Percentiles rank a stretch among this genome's conserved stretches.
These are phyloP conservation scores for Ustilago esculenta DNA, from an alignment of 1,284 basidiomycete genomes.

Conservation along the genomic window DNA sequence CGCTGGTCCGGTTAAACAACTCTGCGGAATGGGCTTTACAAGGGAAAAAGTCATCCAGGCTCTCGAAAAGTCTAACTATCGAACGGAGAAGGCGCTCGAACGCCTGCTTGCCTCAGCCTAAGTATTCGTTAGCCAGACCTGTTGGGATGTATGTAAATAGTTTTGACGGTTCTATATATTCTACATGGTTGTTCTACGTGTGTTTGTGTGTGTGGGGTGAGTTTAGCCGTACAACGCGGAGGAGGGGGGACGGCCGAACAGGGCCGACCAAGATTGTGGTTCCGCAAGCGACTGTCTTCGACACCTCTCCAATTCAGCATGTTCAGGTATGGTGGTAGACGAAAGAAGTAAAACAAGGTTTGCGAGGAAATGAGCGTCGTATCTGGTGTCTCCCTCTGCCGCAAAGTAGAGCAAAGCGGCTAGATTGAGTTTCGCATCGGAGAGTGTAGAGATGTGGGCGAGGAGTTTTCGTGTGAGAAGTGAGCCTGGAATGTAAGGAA, in stretches of 20 bases:
- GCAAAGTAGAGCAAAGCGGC: conserved; percentile 53
- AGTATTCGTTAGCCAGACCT: too few relatives aligned
- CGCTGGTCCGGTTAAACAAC: conserved; percentile 60
- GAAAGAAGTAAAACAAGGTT: conserved; percentile 16
- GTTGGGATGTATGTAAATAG: conserved; percentile 3
- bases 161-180: too few relatives aligned
- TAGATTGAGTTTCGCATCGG: background rate
- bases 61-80: conserved; percentile 63
- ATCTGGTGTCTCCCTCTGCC: conserved; percentile 58
- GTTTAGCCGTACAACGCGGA: conserved; percentile 33
- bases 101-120: conserved; percentile 47
- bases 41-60: conserved; percentile 60
- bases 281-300: conserved; percentile 3
- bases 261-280: conserved; percentile 22
- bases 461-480: conserved; percentile 40
- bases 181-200: background rate
- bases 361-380: conserved; percentile 52
- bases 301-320: background rate
- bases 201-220: background rate
- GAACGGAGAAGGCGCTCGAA: conserved; percentile 64
- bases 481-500: conserved; percentile 48
- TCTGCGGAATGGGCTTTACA: conserved; percentile 65
- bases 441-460: background rate
- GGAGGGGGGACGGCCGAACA: conserved; percentile 26
- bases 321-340: background rate